Percentiles rank a stretch among this genome's conserved stretches.
These are phyloP conservation scores for Kazachstania bromeliacearum DNA, from an alignment of 805 yeast genomes.

Conservation along the genomic window DNA sequence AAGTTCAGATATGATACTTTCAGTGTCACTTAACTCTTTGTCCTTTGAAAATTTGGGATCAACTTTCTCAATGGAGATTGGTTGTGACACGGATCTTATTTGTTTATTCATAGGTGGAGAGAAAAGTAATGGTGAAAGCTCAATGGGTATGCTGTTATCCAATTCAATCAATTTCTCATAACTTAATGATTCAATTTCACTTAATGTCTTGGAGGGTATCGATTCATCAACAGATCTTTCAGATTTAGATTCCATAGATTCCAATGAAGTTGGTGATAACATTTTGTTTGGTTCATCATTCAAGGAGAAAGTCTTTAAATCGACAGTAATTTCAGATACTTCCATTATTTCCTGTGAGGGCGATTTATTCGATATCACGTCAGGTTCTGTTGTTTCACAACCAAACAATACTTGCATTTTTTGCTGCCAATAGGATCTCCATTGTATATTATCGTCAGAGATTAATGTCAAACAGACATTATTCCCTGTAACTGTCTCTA, in stretches of 20 bases:
- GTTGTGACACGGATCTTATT: constrained; percentile 12
- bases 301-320: too few relatives aligned
- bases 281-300: too few relatives aligned
- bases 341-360: too few relatives aligned
- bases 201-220: constrained; percentile 8
- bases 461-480: constrained; percentile 11
- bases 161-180: constrained; percentile 20
- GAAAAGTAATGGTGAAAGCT: constrained; percentile 10
- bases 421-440: constrained; percentile 23
- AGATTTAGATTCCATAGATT: too few relatives aligned
- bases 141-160: constrained; percentile 17
- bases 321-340: too few relatives aligned
- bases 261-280: too few relatives aligned
- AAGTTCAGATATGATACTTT: constrained; percentile 14
- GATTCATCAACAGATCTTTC: too few relatives aligned
- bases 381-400: too few relatives aligned
- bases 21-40: constrained; percentile 8
- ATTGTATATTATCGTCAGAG: constrained; percentile 18
- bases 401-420: constrained; percentile 7
- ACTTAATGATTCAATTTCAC: constrained; percentile 18
- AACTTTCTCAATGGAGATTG: constrained; percentile 9
- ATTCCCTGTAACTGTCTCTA: constrained; percentile 19
- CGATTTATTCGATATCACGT: too few relatives aligned
- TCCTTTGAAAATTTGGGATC: constrained; percentile 6
- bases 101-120: constrained; percentile 6